A percentile compares a stretch with the other conserved stretches of the same genome.
Evolutionary conservation across 768 basidiomycete genomes (phyloP).

Genomic region (Kwoniella bestiolae): DNA sequence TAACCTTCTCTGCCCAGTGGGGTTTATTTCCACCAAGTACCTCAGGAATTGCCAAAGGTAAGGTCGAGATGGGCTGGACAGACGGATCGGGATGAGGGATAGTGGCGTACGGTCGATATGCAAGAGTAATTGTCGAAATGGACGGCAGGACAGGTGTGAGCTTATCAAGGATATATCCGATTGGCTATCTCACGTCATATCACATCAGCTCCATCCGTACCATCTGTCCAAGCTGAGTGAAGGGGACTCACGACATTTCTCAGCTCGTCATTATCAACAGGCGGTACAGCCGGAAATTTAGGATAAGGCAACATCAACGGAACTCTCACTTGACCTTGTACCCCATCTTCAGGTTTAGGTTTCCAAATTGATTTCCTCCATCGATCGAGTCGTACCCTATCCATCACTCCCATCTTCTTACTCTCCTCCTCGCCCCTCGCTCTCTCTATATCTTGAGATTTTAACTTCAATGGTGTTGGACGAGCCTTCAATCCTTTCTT

Average conservation of each 20-base stretch:
- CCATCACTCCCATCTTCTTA: conserved; percentile 9
- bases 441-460: neutral
- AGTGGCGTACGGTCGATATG: conserved; percentile 8
- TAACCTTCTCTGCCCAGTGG: conserved; percentile 1
- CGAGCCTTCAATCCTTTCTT: conserved; percentile 2
- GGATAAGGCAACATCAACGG: conserved; percentile 23
- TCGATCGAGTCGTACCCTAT: conserved; percentile 12
- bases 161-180: conserved; percentile 20
- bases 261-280: neutral
- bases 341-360: neutral
- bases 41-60: conserved; percentile 21
- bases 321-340: conserved; percentile 10
- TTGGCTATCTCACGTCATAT: conserved; percentile 16
- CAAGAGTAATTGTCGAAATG: conserved; percentile 15
- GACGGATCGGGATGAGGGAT: conserved; percentile 6
- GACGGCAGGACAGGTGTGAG: conserved; percentile 24
- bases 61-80: neutral
- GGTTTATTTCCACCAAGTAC: conserved; percentile 10
- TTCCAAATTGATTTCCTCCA: conserved; percentile 22
- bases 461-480: conserved; percentile 11
- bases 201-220: neutral
- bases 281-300: conserved; percentile 17
- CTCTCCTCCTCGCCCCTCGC: neutral
- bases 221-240: neutral
- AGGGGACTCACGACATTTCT: conserved; percentile 25